Evolutionary conservation across 495 filamentous ascomycete species (phyloP), one percentile per base, ranked within the genome.

Genomic region (Gamarada debralockiae): DNA sequence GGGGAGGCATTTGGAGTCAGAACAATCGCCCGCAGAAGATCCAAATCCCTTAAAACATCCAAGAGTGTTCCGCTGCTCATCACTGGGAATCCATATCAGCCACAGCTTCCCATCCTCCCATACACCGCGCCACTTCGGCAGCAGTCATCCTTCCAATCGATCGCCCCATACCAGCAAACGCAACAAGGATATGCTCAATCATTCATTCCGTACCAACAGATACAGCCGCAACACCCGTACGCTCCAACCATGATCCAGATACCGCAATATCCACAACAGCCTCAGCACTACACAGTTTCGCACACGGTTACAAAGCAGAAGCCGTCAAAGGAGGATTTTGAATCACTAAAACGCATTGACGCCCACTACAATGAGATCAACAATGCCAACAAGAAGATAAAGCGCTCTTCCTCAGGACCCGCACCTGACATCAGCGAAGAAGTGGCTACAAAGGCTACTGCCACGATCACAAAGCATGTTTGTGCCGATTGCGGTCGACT

Each of bases 401-500:
- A 53, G 14, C 12, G 17, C 5, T 39, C 36, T 12, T 17, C 33
- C 23, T 24, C 15, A 13, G 24, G 8, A 6, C 24, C 14, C 12
- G n/a, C 4, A 13, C 2, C 36, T 6, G 14, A 21, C 7, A 43
- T 41, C 10, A 3, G 13, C 14, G 40, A 39, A 20, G 43, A 27
- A n/a, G 34, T 31, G 27, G 17, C 14, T 12, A 15, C 37, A 10
- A 45, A 45, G 24, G 51, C 60, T 22, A 48, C 56, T 9, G 48
- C 56, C n/a, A 49, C 57, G 31, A 39, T 64, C 3, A 50, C 50
- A 15, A 60, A 58, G 21, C 65, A 67, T 55, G 40, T 65, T 18
- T 72, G 69, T 51, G 60, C 51, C 4, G 47, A 49, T 14, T 72
- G 69, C 53, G 63, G 61, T 31, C 55, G 48, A 21, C 33, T 61